Conservation (phyloP, 257 asterid genomes). For the Voacanga thouarsii region DNA sequence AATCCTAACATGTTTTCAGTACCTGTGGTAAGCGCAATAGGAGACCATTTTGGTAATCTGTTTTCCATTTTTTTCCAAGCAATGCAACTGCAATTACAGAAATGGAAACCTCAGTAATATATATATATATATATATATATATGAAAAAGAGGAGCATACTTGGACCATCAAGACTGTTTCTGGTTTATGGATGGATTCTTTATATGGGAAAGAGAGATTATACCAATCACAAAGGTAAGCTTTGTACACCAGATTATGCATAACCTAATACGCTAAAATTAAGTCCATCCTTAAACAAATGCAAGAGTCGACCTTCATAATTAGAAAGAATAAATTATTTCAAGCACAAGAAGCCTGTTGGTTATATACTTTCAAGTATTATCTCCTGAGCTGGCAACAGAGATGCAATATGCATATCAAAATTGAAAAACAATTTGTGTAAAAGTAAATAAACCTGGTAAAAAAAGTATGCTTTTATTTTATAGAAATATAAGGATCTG, state of each 20-base stretch:
- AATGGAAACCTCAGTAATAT: slow-evolving; percentile 1
- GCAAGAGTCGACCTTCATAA: not conserved
- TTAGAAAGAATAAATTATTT: not conserved
- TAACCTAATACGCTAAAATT: not conserved
- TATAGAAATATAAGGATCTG: not conserved
- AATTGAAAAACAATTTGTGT: not conserved
- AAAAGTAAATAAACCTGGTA: not conserved
- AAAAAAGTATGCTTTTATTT: not conserved
- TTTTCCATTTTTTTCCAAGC: slow-evolving; percentile 89
- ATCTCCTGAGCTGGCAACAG: not conserved
- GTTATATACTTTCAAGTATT: not conserved
- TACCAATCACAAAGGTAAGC: not conserved
- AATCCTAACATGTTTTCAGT: slow-evolving; percentile 20
- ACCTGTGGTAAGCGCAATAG: slow-evolving; percentile 97
- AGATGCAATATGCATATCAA: not conserved
- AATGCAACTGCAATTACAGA: slow-evolving; percentile 74
- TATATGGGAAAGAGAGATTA: not conserved
- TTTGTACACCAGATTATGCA: not conserved
- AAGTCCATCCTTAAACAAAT: not conserved
- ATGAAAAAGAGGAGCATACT: not conserved
- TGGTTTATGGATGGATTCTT: not conserved
- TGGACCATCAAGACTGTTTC: not conserved
- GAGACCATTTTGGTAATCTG: slow-evolving; percentile 92
- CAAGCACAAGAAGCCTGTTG: not conserved
- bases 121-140: not conserved